Conservation (phyloP, 1,284 basidiomycete species). For the Ganoderma boninense region DNA sequence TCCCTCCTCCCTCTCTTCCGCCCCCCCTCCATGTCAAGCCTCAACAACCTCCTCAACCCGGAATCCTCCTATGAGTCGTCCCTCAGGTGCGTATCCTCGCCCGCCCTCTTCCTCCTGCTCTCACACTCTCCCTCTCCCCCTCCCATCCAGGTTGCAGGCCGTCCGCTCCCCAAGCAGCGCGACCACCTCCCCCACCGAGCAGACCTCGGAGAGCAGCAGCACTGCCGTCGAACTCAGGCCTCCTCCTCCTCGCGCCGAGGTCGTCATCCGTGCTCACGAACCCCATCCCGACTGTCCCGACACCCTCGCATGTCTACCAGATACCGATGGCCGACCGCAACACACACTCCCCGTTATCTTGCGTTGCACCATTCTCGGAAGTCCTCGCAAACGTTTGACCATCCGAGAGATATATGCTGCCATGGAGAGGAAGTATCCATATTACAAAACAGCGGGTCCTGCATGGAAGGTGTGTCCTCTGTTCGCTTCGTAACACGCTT, state of each 20-base stretch:
- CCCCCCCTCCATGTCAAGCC: constrained; percentile 41
- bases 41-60: constrained; percentile 48
- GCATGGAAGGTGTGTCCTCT: constrained; percentile 75
- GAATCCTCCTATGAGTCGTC: constrained; percentile 38
- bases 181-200: constrained; percentile 31
- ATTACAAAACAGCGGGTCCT: constrained; percentile 78
- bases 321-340: constrained; percentile 78
- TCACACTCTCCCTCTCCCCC: constrained; percentile 19
- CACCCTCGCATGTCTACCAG: constrained; percentile 76
- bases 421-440: constrained; percentile 83
- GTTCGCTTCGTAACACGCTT: constrained; percentile 20
- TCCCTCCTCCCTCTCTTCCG: constrained; percentile 27
- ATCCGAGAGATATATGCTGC: constrained; percentile 84
- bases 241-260: constrained; percentile 36
- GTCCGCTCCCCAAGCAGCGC: constrained; percentile 34
- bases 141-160: constrained; percentile 29
- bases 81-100: constrained; percentile 36
- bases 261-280: constrained; percentile 39
- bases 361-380: constrained; percentile 81
- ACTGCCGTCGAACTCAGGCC: constrained; percentile 38
- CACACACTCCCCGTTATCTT: constrained; percentile 84
- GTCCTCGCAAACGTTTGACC: constrained; percentile 74
- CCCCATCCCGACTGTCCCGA: constrained; percentile 79
- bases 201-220: constrained; percentile 30
- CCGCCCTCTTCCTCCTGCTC: constrained; percentile 13